Percentiles rank a stretch among this genome's conserved stretches.
Conservation (phyloP, 2,329 filamentous ascomycete genomes). For the Pseudopyricularia javanii region DNA sequence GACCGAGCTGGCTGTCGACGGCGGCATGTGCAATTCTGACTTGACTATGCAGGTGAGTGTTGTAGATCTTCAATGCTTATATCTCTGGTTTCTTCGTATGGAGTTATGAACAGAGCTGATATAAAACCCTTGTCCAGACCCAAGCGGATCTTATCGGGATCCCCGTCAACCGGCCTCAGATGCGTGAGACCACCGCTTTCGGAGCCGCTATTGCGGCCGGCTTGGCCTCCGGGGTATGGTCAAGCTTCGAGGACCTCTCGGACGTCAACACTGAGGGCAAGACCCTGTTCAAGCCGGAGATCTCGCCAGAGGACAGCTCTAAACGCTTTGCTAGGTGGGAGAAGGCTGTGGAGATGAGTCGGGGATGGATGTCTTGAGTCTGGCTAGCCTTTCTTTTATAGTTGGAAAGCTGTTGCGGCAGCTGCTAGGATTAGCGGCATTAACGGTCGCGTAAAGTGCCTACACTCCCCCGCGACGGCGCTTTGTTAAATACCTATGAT, state of each 20-base stretch:
- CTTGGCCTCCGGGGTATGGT: slow-evolving; percentile 65
- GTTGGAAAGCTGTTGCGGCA: no score
- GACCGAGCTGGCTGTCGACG: slow-evolving; percentile 66
- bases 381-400: not conserved
- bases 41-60: slow-evolving; percentile 51
- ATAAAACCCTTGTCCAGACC: slow-evolving; percentile 28
- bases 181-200: slow-evolving; percentile 75
- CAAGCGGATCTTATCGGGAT: slow-evolving; percentile 74
- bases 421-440: no score
- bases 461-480: no score
- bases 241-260: slow-evolving; percentile 58
- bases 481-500: no score
- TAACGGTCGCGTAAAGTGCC: no score
- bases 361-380: slow-evolving; percentile 44
- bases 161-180: slow-evolving; percentile 63
- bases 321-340: slow-evolving; percentile 61
- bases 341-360: slow-evolving; percentile 68
- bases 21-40: slow-evolving; percentile 71
- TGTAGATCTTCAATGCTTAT: slow-evolving; percentile 17
- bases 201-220: slow-evolving; percentile 74
- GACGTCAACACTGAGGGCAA: slow-evolving; percentile 59
- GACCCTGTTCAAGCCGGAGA: slow-evolving; percentile 55
- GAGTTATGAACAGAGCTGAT: not conserved
- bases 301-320: slow-evolving; percentile 43
- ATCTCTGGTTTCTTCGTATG: not conserved